These are phyloP conservation scores for Urtica urens DNA, from an alignment of 306 rosid genomes.

Conservation along the genomic window DNA sequence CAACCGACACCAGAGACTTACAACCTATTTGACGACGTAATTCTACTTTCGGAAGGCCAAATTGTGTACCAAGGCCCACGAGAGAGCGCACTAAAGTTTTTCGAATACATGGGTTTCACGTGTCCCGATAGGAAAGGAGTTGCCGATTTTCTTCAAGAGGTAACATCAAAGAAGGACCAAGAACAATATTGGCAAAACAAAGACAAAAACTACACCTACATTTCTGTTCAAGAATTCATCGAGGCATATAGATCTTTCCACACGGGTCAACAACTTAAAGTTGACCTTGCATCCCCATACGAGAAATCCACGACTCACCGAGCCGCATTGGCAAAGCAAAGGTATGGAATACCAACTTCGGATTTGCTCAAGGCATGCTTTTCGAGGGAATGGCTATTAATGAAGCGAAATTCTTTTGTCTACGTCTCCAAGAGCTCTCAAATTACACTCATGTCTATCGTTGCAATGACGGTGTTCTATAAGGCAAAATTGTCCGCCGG, in stretches of 20 bases:
- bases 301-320: conserved; percentile 42
- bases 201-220: conserved; percentile 38
- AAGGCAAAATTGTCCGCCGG: conserved; percentile 42
- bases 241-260: conserved; percentile 35
- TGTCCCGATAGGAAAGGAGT: conserved; percentile 80
- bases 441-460: conserved; percentile 34
- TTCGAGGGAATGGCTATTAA: conserved; percentile 60
- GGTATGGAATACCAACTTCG: conserved; percentile 52
- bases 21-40: conserved; percentile 41
- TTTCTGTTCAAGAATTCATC: conserved; percentile 48
- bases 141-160: conserved; percentile 81
- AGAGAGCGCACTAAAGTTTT: conserved; percentile 48
- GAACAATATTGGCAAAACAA: conserved; percentile 59
- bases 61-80: conserved; percentile 72
- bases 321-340: conserved; percentile 49
- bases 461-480: conserved; percentile 49
- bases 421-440: conserved; percentile 48
- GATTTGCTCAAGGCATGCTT: conserved; percentile 68
- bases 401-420: conserved; percentile 48
- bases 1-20: conserved; percentile 52
- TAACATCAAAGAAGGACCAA: conserved; percentile 76
- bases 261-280: conserved; percentile 40
- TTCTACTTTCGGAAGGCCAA: conserved; percentile 68
- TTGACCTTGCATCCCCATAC: conserved; percentile 38
- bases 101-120: conserved; percentile 44